phyloP scores from a whole-genome alignment of 2,329 filamentous ascomycete species.

The Dothistroma pini region DNA sequence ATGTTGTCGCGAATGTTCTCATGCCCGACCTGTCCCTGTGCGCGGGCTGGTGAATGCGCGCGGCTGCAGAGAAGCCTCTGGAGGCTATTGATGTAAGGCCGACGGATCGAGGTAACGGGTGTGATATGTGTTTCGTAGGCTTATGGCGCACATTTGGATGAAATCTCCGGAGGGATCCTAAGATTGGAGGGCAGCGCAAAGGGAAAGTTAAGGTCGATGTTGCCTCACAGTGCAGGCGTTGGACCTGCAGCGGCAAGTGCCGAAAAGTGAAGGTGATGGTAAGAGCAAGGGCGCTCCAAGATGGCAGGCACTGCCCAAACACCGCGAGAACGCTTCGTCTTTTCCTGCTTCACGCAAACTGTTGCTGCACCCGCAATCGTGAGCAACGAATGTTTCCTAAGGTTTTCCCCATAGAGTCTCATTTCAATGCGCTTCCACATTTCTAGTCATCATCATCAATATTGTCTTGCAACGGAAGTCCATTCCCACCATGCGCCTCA shows the following conservation, averaged over 20 bases:
- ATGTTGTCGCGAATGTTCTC: not conserved
- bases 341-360: not conserved
- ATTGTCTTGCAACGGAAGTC: not conserved
- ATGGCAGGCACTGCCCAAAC: not conserved
- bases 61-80: not conserved
- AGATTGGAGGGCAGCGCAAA: too few relatives aligned
- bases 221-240: not conserved
- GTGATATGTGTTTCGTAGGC: not conserved
- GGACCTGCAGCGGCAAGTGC: not conserved
- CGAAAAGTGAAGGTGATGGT: not conserved
- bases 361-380: not conserved
- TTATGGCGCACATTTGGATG: too few relatives aligned
- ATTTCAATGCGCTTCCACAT: not conserved
- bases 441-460: not conserved
- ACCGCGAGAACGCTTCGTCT: not conserved
- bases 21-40: not conserved
- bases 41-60: not conserved
- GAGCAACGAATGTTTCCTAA: too few relatives aligned
- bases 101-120: not conserved
- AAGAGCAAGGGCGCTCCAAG: not conserved
- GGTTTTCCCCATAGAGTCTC: too few relatives aligned
- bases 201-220: not conserved
- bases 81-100: not conserved
- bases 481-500: slow-evolving; percentile 7
- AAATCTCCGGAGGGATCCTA: too few relatives aligned